These are phyloP conservation scores for Colletotrichum tropicale DNA, from an alignment of 2,329 filamentous ascomycete genomes.

Conservation along the genomic window DNA sequence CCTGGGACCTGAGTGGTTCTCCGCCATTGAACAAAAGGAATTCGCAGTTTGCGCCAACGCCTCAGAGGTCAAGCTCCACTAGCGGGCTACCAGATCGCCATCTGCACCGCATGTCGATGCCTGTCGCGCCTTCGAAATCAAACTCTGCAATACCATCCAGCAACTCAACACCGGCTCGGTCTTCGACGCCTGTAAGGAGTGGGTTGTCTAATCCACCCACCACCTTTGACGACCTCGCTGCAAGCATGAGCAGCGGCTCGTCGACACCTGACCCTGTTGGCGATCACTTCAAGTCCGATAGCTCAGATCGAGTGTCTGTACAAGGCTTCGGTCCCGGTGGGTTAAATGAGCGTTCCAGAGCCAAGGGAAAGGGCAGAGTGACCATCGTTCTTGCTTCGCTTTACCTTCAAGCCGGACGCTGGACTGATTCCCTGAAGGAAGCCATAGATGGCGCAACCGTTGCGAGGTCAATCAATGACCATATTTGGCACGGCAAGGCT, in stretches of 20 bases:
- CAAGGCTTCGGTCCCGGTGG: constrained; percentile 76
- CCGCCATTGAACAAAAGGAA: constrained; percentile 51
- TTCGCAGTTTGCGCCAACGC: constrained; percentile 56
- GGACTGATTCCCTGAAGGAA: constrained; percentile 86
- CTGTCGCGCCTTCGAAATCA: constrained; percentile 61
- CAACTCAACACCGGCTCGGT: constrained; percentile 51
- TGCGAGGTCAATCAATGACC: constrained; percentile 82
- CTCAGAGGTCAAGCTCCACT: constrained; percentile 59
- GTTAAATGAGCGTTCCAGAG: constrained; percentile 76
- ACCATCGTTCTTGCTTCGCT: constrained; percentile 82
- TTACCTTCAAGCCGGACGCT: constrained; percentile 87
- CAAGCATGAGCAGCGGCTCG: constrained; percentile 35
- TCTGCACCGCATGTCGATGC: constrained; percentile 81
- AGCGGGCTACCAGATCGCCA: constrained; percentile 61
- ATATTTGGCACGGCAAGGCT: constrained; percentile 97
- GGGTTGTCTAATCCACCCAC: constrained; percentile 53
- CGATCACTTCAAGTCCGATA: constrained; percentile 54
- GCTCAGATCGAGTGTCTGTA: constrained; percentile 63
- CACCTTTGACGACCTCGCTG: constrained; percentile 52
- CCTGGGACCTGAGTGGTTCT: constrained; percentile 45
- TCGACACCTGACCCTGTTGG: constrained; percentile 47
- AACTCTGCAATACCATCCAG: constrained; percentile 46
- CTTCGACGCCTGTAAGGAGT: constrained; percentile 56
- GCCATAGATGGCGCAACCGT: constrained; percentile 79
- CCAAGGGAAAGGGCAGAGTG: constrained; percentile 80